Percentiles rank a stretch among this genome's conserved stretches.
Conservation (phyloP, 1,284 basidiomycete species). For the Phellinidium pouzarii region DNA sequence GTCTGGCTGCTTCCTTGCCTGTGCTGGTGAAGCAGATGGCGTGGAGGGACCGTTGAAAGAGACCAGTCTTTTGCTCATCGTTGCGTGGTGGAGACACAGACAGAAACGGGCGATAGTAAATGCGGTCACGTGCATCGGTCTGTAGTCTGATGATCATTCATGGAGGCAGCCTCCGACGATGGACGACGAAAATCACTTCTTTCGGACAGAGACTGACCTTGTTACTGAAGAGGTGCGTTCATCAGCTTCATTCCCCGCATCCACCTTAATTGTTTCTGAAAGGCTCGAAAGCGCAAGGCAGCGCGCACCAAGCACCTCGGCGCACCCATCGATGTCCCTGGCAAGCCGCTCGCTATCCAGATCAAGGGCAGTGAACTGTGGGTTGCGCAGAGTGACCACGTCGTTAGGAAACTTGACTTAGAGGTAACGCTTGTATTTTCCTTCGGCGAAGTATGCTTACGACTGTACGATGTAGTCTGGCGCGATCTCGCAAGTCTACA, state of each 20-base stretch:
- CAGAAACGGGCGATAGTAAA: not conserved
- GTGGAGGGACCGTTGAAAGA: slow-evolving; percentile 75
- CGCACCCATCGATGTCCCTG: slow-evolving; percentile 66
- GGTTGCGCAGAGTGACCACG: slow-evolving; percentile 81
- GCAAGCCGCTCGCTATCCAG: slow-evolving; percentile 68
- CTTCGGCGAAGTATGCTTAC: slow-evolving; percentile 15
- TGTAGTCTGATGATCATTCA: too few relatives aligned
- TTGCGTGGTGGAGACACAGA: not conserved
- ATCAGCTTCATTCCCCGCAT: slow-evolving; percentile 14
- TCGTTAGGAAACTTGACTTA: slow-evolving; percentile 66
- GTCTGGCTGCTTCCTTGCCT: slow-evolving; percentile 31
- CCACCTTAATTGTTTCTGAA: slow-evolving; percentile 18
- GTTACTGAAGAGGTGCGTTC: slow-evolving; percentile 52
- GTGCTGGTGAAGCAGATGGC: slow-evolving; percentile 57
- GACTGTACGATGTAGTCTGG: slow-evolving; percentile 52
- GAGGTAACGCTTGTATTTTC: slow-evolving; percentile 41
- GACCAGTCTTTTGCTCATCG: slow-evolving; percentile 46
- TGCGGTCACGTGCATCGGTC: slow-evolving; percentile 10
- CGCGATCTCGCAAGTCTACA: slow-evolving; percentile 66
- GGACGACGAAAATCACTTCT: slow-evolving; percentile 35
- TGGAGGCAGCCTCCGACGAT: not conserved
- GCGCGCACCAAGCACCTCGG: slow-evolving; percentile 65
- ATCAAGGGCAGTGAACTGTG: slow-evolving; percentile 64
- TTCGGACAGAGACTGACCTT: slow-evolving; percentile 73
- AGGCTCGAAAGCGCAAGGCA: slow-evolving; percentile 72